Percentiles rank a stretch among this genome's conserved stretches.
phyloP scores from a whole-genome alignment of 116 monocot species.

The Dioscorea cayenensis region DNA sequence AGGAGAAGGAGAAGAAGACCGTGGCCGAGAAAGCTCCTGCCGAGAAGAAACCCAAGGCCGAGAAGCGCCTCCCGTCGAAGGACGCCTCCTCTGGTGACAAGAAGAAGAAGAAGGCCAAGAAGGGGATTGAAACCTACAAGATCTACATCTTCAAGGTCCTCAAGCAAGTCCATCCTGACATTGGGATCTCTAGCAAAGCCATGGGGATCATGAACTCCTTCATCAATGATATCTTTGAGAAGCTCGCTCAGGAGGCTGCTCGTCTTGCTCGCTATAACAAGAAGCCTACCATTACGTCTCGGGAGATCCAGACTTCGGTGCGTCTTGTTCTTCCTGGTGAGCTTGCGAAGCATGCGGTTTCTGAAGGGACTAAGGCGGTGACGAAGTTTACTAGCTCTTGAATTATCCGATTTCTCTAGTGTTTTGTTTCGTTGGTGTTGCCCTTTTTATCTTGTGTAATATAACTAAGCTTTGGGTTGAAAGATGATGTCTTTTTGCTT shows the following conservation, averaged over 20 bases:
- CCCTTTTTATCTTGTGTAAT: neutral
- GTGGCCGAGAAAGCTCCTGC: conserved; percentile 18
- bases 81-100: conserved; percentile 12
- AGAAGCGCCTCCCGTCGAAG: conserved; percentile 18
- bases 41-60: conserved; percentile 22
- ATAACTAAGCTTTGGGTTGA: no score
- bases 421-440: neutral
- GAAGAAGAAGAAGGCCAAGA: conserved; percentile 27
- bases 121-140: conserved; percentile 43
- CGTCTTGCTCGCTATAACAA: conserved; percentile 56
- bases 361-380: conserved; percentile 63
- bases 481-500: no score
- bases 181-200: conserved; percentile 52
- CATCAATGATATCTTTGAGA: conserved; percentile 84
- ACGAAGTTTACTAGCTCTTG: conserved; percentile 67
- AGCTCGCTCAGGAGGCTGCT: conserved; percentile 58
- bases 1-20: conserved; percentile 20
- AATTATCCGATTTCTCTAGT: neutral
- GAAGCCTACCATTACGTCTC: conserved; percentile 55
- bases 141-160: conserved; percentile 61
- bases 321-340: conserved; percentile 55
- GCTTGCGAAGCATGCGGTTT: conserved; percentile 72
- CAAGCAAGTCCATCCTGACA: conserved; percentile 62
- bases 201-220: conserved; percentile 73
- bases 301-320: conserved; percentile 62